A percentile compares a stretch with the other conserved stretches of the same genome.
These are phyloP conservation scores for Trichoderma oligosporum DNA, from an alignment of 2,329 filamentous ascomycete species.

Conservation along the genomic window DNA sequence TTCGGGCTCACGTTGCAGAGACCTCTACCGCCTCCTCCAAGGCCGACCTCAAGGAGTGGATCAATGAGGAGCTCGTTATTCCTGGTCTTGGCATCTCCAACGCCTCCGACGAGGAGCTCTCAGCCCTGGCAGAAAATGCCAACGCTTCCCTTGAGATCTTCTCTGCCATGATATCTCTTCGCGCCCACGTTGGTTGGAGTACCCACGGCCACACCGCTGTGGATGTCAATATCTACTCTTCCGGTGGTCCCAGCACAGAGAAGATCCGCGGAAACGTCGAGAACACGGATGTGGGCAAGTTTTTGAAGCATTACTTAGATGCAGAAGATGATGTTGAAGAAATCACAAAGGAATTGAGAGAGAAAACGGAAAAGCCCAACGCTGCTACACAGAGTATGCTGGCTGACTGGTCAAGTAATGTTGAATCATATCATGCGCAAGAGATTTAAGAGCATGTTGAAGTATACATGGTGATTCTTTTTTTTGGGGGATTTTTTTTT, in stretches of 20 bases:
- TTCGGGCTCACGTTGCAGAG: constrained; percentile 55
- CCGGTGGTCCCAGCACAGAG: constrained; percentile 59
- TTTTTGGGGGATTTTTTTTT: background rate
- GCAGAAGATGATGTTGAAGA: constrained; percentile 75
- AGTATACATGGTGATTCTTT: background rate
- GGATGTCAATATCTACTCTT: constrained; percentile 95
- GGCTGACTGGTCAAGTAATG: background rate
- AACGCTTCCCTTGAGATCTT: constrained; percentile 57
- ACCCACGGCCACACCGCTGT: constrained; percentile 92
- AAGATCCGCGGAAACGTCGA: constrained; percentile 81
- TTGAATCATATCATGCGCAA: background rate
- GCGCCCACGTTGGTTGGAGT: constrained; percentile 88
- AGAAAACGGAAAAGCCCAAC: constrained; percentile 41
- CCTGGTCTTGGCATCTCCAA: constrained; percentile 74
- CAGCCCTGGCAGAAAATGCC: constrained; percentile 57
- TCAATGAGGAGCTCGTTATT: constrained; percentile 64
- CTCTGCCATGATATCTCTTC: constrained; percentile 79
- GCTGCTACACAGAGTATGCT: background rate
- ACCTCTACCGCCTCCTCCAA: constrained; percentile 31
- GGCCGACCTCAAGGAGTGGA: constrained; percentile 55
- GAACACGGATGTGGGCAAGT: constrained; percentile 87
- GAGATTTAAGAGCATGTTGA: background rate
- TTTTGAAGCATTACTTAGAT: constrained; percentile 72
- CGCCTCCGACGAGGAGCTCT: constrained; percentile 66
- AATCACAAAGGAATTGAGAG: constrained; percentile 70